These are phyloP conservation scores for Letharia columbiana DNA, from an alignment of 495 filamentous ascomycete genomes.

Conservation along the genomic window DNA sequence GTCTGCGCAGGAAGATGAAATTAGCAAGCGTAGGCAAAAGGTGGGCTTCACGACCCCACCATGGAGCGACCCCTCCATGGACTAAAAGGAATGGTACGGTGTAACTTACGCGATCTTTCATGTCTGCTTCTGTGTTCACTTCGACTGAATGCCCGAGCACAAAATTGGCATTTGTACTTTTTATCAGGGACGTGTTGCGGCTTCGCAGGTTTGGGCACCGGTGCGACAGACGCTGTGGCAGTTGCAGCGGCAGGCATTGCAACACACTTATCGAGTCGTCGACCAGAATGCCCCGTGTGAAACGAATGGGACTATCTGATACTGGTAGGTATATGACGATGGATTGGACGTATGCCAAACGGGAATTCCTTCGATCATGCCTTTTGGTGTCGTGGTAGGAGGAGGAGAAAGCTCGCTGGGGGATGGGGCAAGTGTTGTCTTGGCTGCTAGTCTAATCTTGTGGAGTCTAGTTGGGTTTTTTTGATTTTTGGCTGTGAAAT, in stretches of 20 bases:
- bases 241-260: conserved; percentile 40
- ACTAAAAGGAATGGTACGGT: conserved; percentile 19
- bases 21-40: conserved; percentile 10
- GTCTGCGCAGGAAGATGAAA: conserved; percentile 45
- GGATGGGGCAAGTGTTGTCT: conserved; percentile 14
- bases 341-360: conserved; percentile 20
- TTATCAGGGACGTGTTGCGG: conserved; percentile 47
- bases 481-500: not conserved
- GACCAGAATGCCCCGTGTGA: conserved; percentile 21
- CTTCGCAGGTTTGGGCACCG: conserved; percentile 27
- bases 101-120: conserved; percentile 90
- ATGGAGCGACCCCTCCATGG: conserved; percentile 21
- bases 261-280: conserved; percentile 8
- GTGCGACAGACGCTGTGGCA: conserved; percentile 30
- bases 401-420: conserved; percentile 2
- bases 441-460: conserved; percentile 19
- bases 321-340: conserved; percentile 15
- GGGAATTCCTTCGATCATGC: conserved; percentile 18
- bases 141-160: conserved; percentile 90
- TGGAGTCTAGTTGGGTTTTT: conserved; percentile 13
- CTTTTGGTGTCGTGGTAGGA: conserved; percentile 9
- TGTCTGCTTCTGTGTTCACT: conserved; percentile 96
- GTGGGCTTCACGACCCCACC: conserved; percentile 23
- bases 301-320: conserved; percentile 22
- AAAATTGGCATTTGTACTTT: conserved; percentile 99